Base-by-base conservation (phyloP, 176 grass and related monocot genomes). In the Carex scoparia region DNA sequence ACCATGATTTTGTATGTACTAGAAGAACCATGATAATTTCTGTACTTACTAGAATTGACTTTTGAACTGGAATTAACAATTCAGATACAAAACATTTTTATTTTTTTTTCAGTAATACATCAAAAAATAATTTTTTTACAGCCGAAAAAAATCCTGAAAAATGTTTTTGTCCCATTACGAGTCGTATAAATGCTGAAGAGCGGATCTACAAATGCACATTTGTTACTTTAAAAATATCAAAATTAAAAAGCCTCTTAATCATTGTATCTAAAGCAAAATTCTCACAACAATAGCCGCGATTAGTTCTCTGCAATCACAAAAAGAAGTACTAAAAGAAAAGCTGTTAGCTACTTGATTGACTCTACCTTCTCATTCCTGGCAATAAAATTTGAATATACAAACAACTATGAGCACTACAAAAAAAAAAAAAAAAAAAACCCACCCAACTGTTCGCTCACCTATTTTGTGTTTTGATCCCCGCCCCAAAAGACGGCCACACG, bases 381-480 rank as follows among this genome's bases (percentile, higher is more conserved):
- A 83, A 69, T 67, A 7, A 69, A 83, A 69, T 67, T 54, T 65
- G 61, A 88, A 74, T 90, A 61, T 61, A 5, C 55, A 83, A 71
- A 56, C 62, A 57, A 69, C 5, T 83, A 83, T 60, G 18, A 79
- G 84, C 51, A 61, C 78, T 49, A 77, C 57, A 69, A 69, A 82
- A 53, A 72, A 40, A 40, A 40, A 40, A 40, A 0, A 5, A 40
- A 40, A 40, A 40, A 40, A 68, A 57, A 64, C 82, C n/a, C n/a
- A 77, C 76, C 71, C 69, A 85, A 80, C 44, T 61, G 92, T 94
- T 94, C 89, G 85, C 74, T 93, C 70, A 18, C 81, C 81, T 91
- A 83, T 88, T 7, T 61, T 88, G 38, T 54, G 31, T 53, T 81
- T 88, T 83, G 68, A 76, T 78, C 5, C 55, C 46, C 31, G n/a